Percentiles rank a stretch among this genome's conserved stretches.
Conservation (phyloP, 176 grass and related monocot genomes). For the Chrysopogon serrulatus region DNA sequence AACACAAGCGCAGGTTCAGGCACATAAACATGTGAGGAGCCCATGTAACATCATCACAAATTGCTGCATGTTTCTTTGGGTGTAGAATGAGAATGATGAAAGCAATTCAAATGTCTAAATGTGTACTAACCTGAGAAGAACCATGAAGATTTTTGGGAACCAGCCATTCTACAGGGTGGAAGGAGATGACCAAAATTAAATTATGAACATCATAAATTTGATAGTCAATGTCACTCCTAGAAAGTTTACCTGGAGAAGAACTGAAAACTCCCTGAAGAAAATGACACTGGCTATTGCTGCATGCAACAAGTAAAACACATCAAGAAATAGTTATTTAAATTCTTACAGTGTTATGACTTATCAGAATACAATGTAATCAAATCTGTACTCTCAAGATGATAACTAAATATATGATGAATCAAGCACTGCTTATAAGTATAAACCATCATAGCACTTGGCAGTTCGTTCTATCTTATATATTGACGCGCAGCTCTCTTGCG, state of each 20-base stretch:
- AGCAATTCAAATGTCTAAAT: background rate
- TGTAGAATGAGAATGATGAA: background rate
- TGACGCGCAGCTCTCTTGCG: too few relatives aligned
- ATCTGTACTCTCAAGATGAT: background rate
- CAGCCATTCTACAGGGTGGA: slow-evolving; percentile 33
- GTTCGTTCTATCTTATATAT: too few relatives aligned
- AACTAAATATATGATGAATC: background rate
- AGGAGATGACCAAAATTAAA: slow-evolving; percentile 4
- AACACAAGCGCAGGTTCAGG: background rate
- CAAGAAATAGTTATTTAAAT: background rate
- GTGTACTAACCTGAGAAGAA: slow-evolving; percentile 53
- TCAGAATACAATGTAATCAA: background rate
- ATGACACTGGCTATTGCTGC: slow-evolving; percentile 61
- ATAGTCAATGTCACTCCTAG: background rate
- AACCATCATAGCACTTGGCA: background rate
- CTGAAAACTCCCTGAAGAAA: slow-evolving; percentile 43
- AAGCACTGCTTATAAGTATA: background rate
- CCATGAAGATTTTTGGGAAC: slow-evolving; percentile 46
- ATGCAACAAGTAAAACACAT: slow-evolving; percentile 22
- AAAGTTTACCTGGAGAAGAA: slow-evolving; percentile 43
- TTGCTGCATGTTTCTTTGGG: background rate
- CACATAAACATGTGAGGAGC: background rate
- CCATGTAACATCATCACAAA: background rate
- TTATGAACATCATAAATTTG: background rate
- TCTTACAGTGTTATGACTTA: slow-evolving; percentile 4